phyloP scores from a whole-genome alignment of 805 yeast species.

The Wickerhamiella parazyma region DNA sequence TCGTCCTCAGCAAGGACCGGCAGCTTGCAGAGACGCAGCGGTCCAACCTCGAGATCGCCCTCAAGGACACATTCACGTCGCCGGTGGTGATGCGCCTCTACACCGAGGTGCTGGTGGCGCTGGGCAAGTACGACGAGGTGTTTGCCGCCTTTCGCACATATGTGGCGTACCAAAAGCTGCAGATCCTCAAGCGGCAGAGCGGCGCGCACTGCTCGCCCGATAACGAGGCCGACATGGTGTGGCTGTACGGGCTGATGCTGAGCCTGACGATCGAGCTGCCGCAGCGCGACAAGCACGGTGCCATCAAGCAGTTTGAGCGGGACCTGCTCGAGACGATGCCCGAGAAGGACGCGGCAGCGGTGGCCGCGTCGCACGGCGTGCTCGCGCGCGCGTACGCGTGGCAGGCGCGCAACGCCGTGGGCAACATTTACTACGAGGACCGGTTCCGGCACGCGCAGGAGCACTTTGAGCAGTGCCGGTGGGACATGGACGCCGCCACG shows the following conservation, averaged over 20 bases:
- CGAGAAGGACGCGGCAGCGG: slow-evolving; percentile 11
- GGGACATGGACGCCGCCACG: slow-evolving; percentile 13
- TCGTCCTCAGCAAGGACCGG: background rate
- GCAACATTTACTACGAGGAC: slow-evolving; percentile 13
- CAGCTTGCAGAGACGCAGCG: background rate
- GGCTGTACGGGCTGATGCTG: slow-evolving; percentile 15
- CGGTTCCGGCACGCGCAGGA: slow-evolving; percentile 13
- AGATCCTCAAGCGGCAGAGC: slow-evolving; percentile 16
- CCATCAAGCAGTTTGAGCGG: background rate
- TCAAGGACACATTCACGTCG: slow-evolving; percentile 25
- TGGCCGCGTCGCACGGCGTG: slow-evolving; percentile 7
- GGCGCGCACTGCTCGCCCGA: slow-evolving; percentile 21
- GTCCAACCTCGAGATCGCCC: background rate
- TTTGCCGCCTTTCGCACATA: slow-evolving; percentile 24
- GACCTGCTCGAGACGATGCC: slow-evolving; percentile 14
- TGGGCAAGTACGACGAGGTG: slow-evolving; percentile 24
- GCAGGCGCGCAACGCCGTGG: slow-evolving; percentile 11
- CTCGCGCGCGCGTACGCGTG: slow-evolving; percentile 12
- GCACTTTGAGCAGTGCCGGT: slow-evolving; percentile 13
- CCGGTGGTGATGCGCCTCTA: slow-evolving; percentile 23
- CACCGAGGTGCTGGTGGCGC: slow-evolving; percentile 19
- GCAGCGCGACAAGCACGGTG: background rate
- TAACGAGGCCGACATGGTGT: slow-evolving; percentile 15
- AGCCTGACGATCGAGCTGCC: background rate
- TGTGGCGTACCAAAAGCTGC: slow-evolving; percentile 21